Evolutionary conservation across 371 early-diverging fungal species (phyloP), one percentile per base, ranked within the genome.

Genomic region (Circinella umbellata): DNA sequence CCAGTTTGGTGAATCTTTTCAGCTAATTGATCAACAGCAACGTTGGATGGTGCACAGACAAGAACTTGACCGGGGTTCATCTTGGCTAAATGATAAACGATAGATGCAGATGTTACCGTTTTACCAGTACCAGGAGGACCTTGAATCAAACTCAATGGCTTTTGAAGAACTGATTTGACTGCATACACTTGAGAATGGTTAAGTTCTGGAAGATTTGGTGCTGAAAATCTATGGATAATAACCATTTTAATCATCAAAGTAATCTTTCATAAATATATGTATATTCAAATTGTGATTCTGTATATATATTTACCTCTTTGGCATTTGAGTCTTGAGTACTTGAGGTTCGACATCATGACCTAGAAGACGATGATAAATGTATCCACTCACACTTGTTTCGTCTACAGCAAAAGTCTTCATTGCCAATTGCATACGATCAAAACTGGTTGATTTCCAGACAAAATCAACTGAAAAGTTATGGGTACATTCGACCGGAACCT

Each of bases 71-170:
- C 97, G 53, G 89, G 85, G 75, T 91, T 93, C 86, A 93, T 91
- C 76, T 95, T 94, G 64, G 96, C 95, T 17, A 99, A 84, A 76
- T 99, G 98, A 76, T 99, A 99, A 13, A 99, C 99, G 72, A 99
- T 89, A 4, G 98, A 95, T 4, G 99, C 97, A 0, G 96, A 95
- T 0, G 99, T 98, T 5, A 99, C 96, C 0, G 99, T 99, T 80
- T 99, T 99, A 69, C 99, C 99, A 0, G 99, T 99, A 69, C 99
- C 98, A 0, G 96, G 96, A 18, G 96, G 97, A 27, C 96, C 99
- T 82, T 99, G 99, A 63, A 99, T 99, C 59, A 99, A 83, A 78
- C 95, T 95, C 10, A 99, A 81, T 4, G 97, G 95, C 71, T 93
- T 92, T 73, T 92, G 90, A 18, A 98, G 85, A 15, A 94, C 95